These are phyloP conservation scores for Lyophyllum semitale DNA, from an alignment of 768 basidiomycete species.

Conservation along the genomic window DNA sequence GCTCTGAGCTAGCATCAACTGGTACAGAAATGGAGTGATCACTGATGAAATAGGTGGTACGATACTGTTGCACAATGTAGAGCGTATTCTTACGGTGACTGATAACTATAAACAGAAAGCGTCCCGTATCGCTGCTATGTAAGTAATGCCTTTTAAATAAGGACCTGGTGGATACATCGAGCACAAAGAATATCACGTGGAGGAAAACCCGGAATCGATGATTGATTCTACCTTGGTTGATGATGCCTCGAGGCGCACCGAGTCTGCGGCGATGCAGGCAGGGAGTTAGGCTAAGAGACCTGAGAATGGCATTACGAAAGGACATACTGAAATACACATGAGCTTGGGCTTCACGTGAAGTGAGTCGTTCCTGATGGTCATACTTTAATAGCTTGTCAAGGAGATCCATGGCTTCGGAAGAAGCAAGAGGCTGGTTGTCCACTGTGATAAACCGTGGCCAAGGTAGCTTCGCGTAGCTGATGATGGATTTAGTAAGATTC, in stretches of 20 bases:
- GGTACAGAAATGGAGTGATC: conserved; percentile 16
- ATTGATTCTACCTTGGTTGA: conserved; percentile 46
- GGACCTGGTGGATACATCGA: not conserved
- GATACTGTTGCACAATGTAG: conserved; percentile 10
- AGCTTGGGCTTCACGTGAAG: conserved; percentile 65
- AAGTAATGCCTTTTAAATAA: conserved; percentile 11
- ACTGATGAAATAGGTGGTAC: conserved; percentile 16
- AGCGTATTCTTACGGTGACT: conserved; percentile 7
- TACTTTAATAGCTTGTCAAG: conserved; percentile 68
- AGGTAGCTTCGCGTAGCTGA: conserved; percentile 61
- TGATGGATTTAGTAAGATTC: not conserved
- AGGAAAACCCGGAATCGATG: conserved; percentile 52
- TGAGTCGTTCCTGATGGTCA: conserved; percentile 69
- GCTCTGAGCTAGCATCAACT: conserved; percentile 13
- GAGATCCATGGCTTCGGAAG: conserved; percentile 65
- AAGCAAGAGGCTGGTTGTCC: conserved; percentile 60
- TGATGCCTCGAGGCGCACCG: conserved; percentile 48
- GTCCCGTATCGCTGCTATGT: conserved; percentile 13
- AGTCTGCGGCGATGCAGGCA: conserved; percentile 37
- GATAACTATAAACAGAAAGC: conserved; percentile 12
- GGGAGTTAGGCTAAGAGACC: conserved; percentile 12
- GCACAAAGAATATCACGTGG: conserved; percentile 24
- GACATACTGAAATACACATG: conserved; percentile 65
- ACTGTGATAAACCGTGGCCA: conserved; percentile 63
- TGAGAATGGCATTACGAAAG: conserved; percentile 11